Evolutionary conservation across 78 protist genomes (phyloP), one percentile per base, ranked within the genome.

Genomic region (Dictyostelium citrinum): DNA sequence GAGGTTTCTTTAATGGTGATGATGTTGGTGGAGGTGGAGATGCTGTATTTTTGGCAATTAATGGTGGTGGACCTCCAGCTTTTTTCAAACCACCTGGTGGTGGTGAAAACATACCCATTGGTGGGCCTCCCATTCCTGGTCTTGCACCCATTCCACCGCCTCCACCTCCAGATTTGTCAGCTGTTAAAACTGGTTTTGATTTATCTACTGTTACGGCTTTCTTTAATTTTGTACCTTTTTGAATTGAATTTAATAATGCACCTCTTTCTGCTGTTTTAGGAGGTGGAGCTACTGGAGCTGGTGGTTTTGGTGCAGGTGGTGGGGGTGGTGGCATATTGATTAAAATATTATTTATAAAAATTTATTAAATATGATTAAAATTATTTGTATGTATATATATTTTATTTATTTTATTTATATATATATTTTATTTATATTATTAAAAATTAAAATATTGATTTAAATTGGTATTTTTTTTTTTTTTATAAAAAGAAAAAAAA

Each of bases 271-370:
- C 55, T 29, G 95, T 64, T 33, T 83, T 83, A 2, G 90, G 91
- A 27, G 90, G 90, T 49, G 95, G 60, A 16, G 76, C 83, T 0
- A 81, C 90, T 75, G 95, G 78, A 0, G 95, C 74, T 16, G 95
- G 95, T 12, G 95, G 90, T 43, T 72, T 72, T n/a, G 75, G 75
- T 29, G 95, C 86, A 20, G 94, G 95, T 29, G 95, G 90, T 22
- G 83, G 83, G 58, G 92, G 92, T 14, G 84, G 91, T 39, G 43
- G 43, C 43, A 39, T 39, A 1, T 29, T n/a, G n/a, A n/a, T n/a
- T n/a, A n/a, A n/a, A n/a, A n/a, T n/a, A n/a, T 77, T 74, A 12
- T 74, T 77, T 14, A 46, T 16, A 49, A 49, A 49, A 16, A 39
- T 43, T 29, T 29, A 72, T 74, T 16, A 74, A 74, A 16, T 37